These are phyloP conservation scores for Barbatosphaeria neglecta DNA, from an alignment of 495 filamentous ascomycete species.

Conservation along the genomic window DNA sequence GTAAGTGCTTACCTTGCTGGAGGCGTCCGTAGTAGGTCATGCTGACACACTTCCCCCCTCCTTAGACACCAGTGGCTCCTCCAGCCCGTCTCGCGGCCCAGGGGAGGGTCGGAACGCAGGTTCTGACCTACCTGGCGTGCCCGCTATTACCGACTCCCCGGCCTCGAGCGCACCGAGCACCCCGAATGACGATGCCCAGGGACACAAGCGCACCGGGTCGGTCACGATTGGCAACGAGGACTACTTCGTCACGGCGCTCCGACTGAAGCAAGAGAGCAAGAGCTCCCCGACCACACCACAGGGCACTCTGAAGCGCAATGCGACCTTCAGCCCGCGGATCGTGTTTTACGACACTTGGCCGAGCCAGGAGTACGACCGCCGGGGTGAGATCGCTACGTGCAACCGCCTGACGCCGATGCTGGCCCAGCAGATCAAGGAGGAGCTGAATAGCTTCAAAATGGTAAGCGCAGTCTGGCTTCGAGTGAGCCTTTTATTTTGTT, in stretches of 20 bases:
- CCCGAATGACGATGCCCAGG: constrained; percentile 57
- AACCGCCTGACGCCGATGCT: constrained; percentile 94
- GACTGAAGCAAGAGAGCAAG: constrained; percentile 55
- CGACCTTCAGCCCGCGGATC: constrained; percentile 86
- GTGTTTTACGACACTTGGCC: constrained; percentile 96
- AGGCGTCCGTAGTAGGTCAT: background rate
- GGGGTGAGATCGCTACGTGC: constrained; percentile 94
- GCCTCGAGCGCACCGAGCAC: constrained; percentile 75
- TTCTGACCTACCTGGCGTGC: constrained; percentile 41
- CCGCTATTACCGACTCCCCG: constrained; percentile 61
- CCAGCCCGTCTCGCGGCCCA: constrained; percentile 53
- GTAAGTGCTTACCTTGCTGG: constrained; percentile 38
- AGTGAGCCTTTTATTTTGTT: too few species aligned
- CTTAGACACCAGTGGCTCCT: constrained; percentile 43
- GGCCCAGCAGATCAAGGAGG: constrained; percentile 98
- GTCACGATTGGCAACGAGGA: constrained; percentile 71
- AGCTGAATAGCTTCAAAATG: constrained; percentile 99
- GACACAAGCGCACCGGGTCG: constrained; percentile 50
- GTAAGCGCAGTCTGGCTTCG: constrained; percentile 38
- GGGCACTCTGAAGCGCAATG: constrained; percentile 52
- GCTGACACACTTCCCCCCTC: constrained; percentile 4
- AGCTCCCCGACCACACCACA: constrained; percentile 71
- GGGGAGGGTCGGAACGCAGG: constrained; percentile 37
- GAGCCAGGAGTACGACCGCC: constrained; percentile 85
- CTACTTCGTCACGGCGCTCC: constrained; percentile 71